Conservation (phyloP, 1,284 basidiomycete genomes). For the Marasmius sp. region DNA sequence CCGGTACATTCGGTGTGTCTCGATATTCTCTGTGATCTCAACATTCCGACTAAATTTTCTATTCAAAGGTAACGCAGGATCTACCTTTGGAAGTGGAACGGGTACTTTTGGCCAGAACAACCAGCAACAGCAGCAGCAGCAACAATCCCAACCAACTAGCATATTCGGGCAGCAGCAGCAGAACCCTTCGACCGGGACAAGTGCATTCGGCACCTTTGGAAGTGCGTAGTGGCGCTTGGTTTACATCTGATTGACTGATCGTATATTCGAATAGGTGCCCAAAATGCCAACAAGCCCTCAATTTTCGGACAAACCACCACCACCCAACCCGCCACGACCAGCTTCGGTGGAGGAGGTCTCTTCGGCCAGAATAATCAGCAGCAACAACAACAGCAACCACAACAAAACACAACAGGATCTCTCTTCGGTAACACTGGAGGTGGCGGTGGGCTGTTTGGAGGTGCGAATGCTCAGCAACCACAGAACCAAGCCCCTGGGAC, state of each 20-base stretch:
- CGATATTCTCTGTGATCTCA: constrained; percentile 16
- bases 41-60: not conserved
- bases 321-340: constrained; percentile 15
- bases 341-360: constrained; percentile 22
- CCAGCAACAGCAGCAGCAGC: constrained; percentile 14
- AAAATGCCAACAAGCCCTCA: constrained; percentile 42
- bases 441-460: constrained; percentile 50
- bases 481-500: constrained; percentile 21
- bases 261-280: constrained; percentile 19
- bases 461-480: constrained; percentile 28
- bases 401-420: constrained; percentile 25
- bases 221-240: constrained; percentile 16
- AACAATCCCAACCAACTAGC: constrained; percentile 25
- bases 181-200: constrained; percentile 5
- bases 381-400: constrained; percentile 29
- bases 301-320: constrained; percentile 37
- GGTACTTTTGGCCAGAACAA: constrained; percentile 34
- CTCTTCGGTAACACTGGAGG: constrained; percentile 19
- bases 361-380: constrained; percentile 21
- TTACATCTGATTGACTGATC: not conserved
- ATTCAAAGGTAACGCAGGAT: not conserved
- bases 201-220: constrained; percentile 45
- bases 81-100: constrained; percentile 9
- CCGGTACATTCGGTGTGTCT: constrained; percentile 15
- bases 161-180: constrained; percentile 20